These are phyloP conservation scores for Fagopyrum tataricum DNA, from an alignment of 148 eudicot genomes.

Conservation along the genomic window DNA sequence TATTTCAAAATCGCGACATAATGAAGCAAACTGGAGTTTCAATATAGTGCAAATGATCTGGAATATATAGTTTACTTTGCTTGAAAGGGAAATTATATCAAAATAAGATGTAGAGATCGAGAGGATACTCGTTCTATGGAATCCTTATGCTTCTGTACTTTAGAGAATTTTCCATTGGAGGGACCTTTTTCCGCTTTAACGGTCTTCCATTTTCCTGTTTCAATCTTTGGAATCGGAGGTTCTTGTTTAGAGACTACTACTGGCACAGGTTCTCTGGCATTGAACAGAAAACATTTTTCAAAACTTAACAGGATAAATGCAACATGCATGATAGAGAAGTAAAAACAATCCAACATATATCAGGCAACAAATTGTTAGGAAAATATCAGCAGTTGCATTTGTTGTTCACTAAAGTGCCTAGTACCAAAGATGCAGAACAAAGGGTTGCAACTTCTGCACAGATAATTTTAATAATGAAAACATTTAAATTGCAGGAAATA, in stretches of 20 bases:
- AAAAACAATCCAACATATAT: background rate
- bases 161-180: constrained; percentile 18
- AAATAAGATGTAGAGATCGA: background rate
- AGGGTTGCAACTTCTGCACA: background rate
- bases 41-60: background rate
- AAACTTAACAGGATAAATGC: constrained; percentile 3
- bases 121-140: constrained; percentile 31
- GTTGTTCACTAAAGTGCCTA: background rate
- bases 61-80: background rate
- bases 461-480: background rate
- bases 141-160: constrained; percentile 31
- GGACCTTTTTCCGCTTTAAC: constrained; percentile 45
- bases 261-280: constrained; percentile 31
- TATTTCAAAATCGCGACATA: background rate
- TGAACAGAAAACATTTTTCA: constrained; percentile 9
- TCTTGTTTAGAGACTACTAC: constrained; percentile 21
- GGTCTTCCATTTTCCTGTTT: constrained; percentile 57
- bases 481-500: background rate
- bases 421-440: background rate
- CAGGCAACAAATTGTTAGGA: background rate
- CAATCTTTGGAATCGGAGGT: constrained; percentile 37
- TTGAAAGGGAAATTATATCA: background rate
- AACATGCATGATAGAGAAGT: constrained; percentile 9
- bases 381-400: background rate
- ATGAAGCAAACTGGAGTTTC: background rate